These are phyloP conservation scores for Carex littledalei DNA, from an alignment of 176 grass and related monocot genomes.

Conservation along the genomic window DNA sequence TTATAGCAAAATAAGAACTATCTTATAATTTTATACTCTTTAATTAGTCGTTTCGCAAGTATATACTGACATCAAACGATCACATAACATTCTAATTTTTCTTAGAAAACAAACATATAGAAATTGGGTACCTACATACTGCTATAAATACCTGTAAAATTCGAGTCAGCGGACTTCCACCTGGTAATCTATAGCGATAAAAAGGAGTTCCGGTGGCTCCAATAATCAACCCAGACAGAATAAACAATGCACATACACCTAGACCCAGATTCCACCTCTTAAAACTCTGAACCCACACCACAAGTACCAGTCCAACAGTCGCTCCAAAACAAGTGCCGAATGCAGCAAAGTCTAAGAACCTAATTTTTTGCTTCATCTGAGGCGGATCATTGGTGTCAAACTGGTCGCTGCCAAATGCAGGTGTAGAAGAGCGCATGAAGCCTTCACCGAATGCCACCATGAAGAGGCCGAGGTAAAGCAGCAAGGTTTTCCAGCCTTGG, in stretches of 20 bases:
- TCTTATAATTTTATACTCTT: neutral
- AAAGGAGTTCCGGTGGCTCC: slow-evolving; percentile 16
- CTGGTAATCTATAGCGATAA: slow-evolving; percentile 26
- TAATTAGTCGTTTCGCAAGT: neutral
- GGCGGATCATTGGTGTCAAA: slow-evolving; percentile 32
- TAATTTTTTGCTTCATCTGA: slow-evolving; percentile 13
- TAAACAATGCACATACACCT: slow-evolving; percentile 16
- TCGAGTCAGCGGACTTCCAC: slow-evolving; percentile 30
- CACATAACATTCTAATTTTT: neutral
- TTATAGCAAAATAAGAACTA: neutral
- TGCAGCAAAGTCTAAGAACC: slow-evolving; percentile 38
- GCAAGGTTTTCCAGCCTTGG: slow-evolving; percentile 17
- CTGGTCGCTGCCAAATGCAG: slow-evolving; percentile 37
- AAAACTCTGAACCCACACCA: slow-evolving; percentile 34
- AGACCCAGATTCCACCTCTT: slow-evolving; percentile 38
- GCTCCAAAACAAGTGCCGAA: slow-evolving; percentile 30
- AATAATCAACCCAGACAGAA: slow-evolving; percentile 21
- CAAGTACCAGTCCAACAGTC: slow-evolving; percentile 23
- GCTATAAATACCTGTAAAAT: slow-evolving; percentile 25
- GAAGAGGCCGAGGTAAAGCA: slow-evolving; percentile 28
- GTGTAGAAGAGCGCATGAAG: slow-evolving; percentile 26
- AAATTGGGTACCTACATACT: neutral
- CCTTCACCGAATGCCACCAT: slow-evolving; percentile 34
- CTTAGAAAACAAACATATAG: neutral
- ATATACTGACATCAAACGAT: neutral